A percentile compares a stretch with the other conserved stretches of the same genome.
phyloP scores from a whole-genome alignment of 345 rosid genomes.

The Bruguiera parviflora region DNA sequence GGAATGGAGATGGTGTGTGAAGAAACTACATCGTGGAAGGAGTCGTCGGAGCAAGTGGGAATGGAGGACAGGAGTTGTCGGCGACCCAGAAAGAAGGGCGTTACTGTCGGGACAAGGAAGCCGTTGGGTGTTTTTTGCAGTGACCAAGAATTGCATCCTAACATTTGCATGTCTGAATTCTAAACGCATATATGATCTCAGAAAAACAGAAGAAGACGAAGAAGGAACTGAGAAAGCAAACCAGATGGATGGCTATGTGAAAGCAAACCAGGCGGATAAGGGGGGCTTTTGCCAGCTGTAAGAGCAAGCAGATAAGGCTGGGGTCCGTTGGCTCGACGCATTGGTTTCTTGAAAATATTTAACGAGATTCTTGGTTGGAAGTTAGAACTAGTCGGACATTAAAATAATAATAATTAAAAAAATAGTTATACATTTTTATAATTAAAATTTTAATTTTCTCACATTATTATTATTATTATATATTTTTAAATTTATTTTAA shows the following conservation, averaged over 20 bases:
- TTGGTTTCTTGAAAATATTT: too few relatives aligned
- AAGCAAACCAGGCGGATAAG: slow-evolving; percentile 1
- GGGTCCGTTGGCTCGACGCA: too few relatives aligned
- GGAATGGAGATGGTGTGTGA: slow-evolving; percentile 18
- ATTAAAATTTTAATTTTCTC: too few relatives aligned
- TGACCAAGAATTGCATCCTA: slow-evolving; percentile 26
- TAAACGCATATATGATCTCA: not conserved
- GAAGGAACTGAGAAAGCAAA: not conserved
- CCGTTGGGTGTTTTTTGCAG: slow-evolving; percentile 18
- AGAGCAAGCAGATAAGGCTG: not conserved
- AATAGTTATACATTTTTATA: too few relatives aligned
- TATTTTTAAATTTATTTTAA: too few relatives aligned
- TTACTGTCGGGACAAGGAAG: slow-evolving; percentile 6
- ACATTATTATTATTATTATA: too few relatives aligned
- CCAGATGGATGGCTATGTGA: too few relatives aligned
- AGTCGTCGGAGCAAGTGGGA: slow-evolving; percentile 13
- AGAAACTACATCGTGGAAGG: slow-evolving; percentile 2
- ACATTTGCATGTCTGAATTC: slow-evolving; percentile 18
- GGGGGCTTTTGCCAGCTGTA: not conserved
- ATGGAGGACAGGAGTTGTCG: slow-evolving; percentile 35
- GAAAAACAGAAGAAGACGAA: not conserved
- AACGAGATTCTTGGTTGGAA: too few relatives aligned
- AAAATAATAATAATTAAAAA: too few relatives aligned
- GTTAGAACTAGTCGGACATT: too few relatives aligned
- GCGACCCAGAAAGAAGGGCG: slow-evolving; percentile 29